A percentile compares a stretch with the other conserved stretches of the same genome.
Conservation (phyloP, 2,329 filamentous ascomycete genomes). For the Rhexocercosporidium sp. region DNA sequence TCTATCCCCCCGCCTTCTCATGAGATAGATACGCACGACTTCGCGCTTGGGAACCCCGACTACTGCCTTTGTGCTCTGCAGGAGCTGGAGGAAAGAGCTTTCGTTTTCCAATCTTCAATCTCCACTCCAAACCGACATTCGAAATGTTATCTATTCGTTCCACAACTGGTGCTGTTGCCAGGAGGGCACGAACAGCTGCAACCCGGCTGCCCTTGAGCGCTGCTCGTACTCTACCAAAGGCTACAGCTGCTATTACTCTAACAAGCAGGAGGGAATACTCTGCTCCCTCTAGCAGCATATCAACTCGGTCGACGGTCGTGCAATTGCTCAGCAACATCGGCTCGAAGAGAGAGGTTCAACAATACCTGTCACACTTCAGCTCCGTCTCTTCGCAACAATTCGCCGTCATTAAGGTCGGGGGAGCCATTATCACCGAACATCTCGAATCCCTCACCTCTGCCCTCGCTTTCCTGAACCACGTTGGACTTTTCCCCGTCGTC, state of each 20-base stretch:
- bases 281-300: constrained; percentile 39
- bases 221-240: constrained; percentile 37
- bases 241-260: constrained; percentile 35
- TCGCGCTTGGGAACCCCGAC: constrained; percentile 35
- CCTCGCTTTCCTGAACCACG: constrained; percentile 90
- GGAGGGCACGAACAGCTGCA: constrained; percentile 38
- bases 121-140: constrained; percentile 32
- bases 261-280: constrained; percentile 39
- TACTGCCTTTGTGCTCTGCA: constrained; percentile 33
- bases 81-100: constrained; percentile 35
- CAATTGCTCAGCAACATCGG: constrained; percentile 94
- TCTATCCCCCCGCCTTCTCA: constrained; percentile 36
- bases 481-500: constrained; percentile 92
- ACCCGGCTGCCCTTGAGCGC: constrained; percentile 34
- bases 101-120: constrained; percentile 14
- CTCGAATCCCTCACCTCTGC: constrained; percentile 89
- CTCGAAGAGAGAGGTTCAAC: constrained; percentile 93
- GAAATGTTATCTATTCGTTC: constrained; percentile 43
- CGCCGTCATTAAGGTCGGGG: constrained; percentile 97
- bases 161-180: constrained; percentile 38
- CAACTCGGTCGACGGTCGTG: constrained; percentile 79
- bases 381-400: constrained; percentile 97
- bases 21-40: constrained; percentile 33
- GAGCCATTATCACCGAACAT: constrained; percentile 93
- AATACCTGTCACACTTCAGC: constrained; percentile 96